Base-by-base conservation (phyloP, 768 basidiomycete species). In the Pholiota microspora region DNA sequence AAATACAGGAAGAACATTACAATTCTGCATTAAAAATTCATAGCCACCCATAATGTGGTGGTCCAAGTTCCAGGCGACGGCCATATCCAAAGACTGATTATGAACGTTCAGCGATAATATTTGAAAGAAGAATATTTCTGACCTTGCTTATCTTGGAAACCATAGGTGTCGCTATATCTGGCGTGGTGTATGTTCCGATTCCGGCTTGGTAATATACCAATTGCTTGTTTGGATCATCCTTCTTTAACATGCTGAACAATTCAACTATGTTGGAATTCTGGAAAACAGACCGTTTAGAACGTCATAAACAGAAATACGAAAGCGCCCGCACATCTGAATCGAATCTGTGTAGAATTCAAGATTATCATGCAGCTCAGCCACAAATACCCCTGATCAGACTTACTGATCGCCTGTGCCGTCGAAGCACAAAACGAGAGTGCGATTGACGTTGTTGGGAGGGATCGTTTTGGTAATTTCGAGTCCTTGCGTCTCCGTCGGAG, bases 361-460 rank as follows among this genome's bases (percentile, higher is more conserved):
- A 16, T 35, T 7, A 35, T 23, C 12, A 9, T 36, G 3, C 29
- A 45, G 28, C 13, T 25, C 3, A 44, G 7, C 24, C 12, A 27
- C 15, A 36, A 48, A 12, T 27, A 40, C 24, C 36, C 12, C 40
- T 36, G 28, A 32, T 25, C 9, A 35, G 31, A 64, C 64, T 55
- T 32, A 72, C 67, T 78, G 73, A 54, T 79, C 75, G 38, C 77
- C 77, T 4, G 79, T 81, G 3, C 80, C 84, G 66, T 89, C 88
- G 61, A 89, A 89, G 64, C 88, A 88, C 4, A 89, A 71, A 0
- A 88, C 78, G 7, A 87, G 59, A 0, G 83, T 86, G 28, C 85
- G 71, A 48, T 55, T 59, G 8, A 59, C 45, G 44, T 72, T 68
- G 1, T 59, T 58, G 5, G 69, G 64, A 8, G 73, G 73, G 7